Evolutionary conservation across 2,329 filamentous ascomycete species (phyloP), one percentile per base, ranked within the genome.

Genomic region (Trichophyton schoenleinii): DNA sequence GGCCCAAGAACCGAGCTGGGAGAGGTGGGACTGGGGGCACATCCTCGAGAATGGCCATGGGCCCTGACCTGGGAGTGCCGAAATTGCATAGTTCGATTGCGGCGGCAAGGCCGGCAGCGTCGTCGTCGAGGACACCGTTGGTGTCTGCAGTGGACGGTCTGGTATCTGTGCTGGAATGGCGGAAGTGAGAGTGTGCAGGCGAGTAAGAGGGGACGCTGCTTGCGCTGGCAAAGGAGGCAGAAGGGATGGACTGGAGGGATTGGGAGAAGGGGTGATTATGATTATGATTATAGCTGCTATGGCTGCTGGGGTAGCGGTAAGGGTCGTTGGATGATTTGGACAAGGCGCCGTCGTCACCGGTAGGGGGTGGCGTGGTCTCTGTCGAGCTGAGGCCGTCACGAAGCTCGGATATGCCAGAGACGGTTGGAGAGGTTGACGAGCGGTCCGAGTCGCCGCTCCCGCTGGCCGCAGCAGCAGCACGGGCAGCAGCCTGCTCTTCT

Each of bases 1-100:
- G 76, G 65, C 77, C 85, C 60, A 91, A 78, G 72, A 89, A 95
- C 67, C 88, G 87, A 15, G 86, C 85, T 2, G 92, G 92, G 64
- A 96, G 81, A 44, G 89, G 87, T 53, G 92, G 92, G 2, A 96
- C 91, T 0, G 91, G 91, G 42, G 92, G 92, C 3, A 90, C 85
- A 68, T 95, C 88, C 2, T 82, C 78, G 3, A 84, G 81, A 63
- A 91, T 77, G 58, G 81, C 79, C 13, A 81, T 78, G 48, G 86
- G 80, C 61, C 84, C 79, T 64, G 81, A 84, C 68, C 86, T 83
- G 63, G 88, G 85, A 57, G 91, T 96, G 66, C 87, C 86, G 72
- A 95, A 94, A 73, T 90, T 95, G 64, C 96, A 84, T 66, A 96
- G 80, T 67, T 94, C 89, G 58, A 96, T 89, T 2, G 92, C 91